Conservation (phyloP, 805 yeast species). For the Blastobotrys peoriensis region DNA sequence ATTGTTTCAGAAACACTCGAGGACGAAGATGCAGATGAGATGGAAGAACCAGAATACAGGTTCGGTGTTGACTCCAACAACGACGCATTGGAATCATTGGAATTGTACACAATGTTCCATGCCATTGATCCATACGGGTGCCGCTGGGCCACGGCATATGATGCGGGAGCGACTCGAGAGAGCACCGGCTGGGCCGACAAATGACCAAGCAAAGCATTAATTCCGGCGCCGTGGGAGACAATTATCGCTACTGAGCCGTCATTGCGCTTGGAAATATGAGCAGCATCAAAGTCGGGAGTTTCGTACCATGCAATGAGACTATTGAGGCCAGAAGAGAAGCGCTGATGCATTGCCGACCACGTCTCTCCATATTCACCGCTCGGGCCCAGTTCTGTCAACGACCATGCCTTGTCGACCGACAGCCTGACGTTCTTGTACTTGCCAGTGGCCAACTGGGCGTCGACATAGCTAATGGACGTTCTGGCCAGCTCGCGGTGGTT, state of each 20-base stretch:
- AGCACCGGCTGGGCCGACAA: slow-evolving; percentile 28
- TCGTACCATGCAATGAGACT: slow-evolving; percentile 23
- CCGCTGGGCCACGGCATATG: slow-evolving; percentile 11
- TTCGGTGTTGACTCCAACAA: background rate
- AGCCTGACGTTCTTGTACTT: slow-evolving; percentile 1
- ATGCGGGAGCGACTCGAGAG: slow-evolving; percentile 26
- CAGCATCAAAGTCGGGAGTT: slow-evolving; percentile 6
- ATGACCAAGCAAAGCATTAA: slow-evolving; percentile 33
- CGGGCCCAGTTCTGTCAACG: slow-evolving; percentile 22
- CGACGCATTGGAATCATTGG: background rate
- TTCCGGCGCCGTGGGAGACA: slow-evolving; percentile 36
- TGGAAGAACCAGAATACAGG: background rate
- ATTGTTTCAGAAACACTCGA: background rate
- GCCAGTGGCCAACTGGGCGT: slow-evolving; percentile 5
- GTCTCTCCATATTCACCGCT: slow-evolving; percentile 34
- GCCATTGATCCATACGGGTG: background rate
- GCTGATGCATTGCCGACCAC: slow-evolving; percentile 31
- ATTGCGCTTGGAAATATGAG: background rate
- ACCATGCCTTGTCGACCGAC: slow-evolving; percentile 23
- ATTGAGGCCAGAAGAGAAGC: slow-evolving; percentile 26
- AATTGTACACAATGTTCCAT: background rate
- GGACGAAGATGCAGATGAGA: background rate
- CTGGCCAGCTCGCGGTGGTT: slow-evolving; percentile 26
- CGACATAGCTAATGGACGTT: slow-evolving; percentile 15
- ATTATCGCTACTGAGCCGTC: slow-evolving; percentile 9